Evolutionary conservation across 1,284 basidiomycete genomes (phyloP), one percentile per base, ranked within the genome.

Genomic region (Moesziomyces globuligerus): DNA sequence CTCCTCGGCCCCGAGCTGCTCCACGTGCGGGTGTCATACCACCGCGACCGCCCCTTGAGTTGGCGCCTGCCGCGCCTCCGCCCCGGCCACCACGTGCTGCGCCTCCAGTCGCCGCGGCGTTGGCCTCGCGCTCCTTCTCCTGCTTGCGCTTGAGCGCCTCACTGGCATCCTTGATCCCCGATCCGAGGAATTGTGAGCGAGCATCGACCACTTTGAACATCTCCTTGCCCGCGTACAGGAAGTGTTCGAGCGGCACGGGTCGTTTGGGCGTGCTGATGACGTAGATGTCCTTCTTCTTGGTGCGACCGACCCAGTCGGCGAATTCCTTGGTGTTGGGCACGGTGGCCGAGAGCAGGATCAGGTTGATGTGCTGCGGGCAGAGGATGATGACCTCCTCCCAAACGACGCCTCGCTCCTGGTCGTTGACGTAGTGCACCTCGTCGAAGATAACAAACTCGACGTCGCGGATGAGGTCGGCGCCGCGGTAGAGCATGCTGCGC

Each of bases 371-470:
- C 50, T 73, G 66, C 6, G 81, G 80, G 25, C 76, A 75, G 1
- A 82, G 60, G 34, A 99, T 99, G 72, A 99, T 99, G 29, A 98
- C 96, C 84, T 99, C 96, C 84, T 99, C 96, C 96, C 96, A 99
- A 15, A 99, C 96, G 10, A 99, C 96, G 48, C 96, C 96, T 80
- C 96, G 88, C 93, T 99, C 96, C 17, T 93, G 92, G 83, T 99
- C 96, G 82, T 98, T 99, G 57, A 99, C 94, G 83, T 99, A 99
- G 84, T 99, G 96, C 13, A 99, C 96, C 83, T 99, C 96, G 82
- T 99, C 96, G 79, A 99, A 99, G 69, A 99, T 96, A 24, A 99
- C 96, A 81, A 98, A 99, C 82, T 98, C 96, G 42, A 99, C 94
- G 83, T 99, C 96, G 42, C 96, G 89, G 75, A 99, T 98, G 28